Evolutionary conservation across 192 early-diverging fungal genomes (phyloP).

Genomic region (Borealophlyctis nickersoniae): DNA sequence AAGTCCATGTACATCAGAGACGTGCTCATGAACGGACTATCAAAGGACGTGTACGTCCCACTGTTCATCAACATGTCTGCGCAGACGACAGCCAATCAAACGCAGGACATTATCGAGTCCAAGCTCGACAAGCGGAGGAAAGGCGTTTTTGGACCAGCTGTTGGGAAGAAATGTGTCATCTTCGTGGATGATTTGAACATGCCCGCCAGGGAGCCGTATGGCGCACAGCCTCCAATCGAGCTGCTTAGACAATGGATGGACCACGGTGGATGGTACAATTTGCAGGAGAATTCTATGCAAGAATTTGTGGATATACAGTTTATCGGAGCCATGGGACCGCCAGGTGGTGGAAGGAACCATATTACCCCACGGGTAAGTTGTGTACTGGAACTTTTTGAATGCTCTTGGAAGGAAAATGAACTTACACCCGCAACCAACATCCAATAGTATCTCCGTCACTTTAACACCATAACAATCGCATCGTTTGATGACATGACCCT

Average conservation of each 20-base stretch:
- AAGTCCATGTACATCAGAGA: constrained; percentile 63
- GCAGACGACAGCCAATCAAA: constrained; percentile 59
- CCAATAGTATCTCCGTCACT: constrained; percentile 51
- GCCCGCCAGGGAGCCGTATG: constrained; percentile 56
- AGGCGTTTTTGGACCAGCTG: constrained; percentile 55
- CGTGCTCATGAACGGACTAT: constrained; percentile 46
- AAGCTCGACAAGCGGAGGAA: constrained; percentile 59
- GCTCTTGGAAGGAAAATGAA: background rate
- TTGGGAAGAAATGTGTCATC: constrained; percentile 53
- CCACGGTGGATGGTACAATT: constrained; percentile 61
- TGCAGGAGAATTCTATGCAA: constrained; percentile 46
- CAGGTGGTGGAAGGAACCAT: constrained; percentile 56
- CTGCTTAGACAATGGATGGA: constrained; percentile 63
- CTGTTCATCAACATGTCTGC: constrained; percentile 60
- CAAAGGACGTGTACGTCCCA: constrained; percentile 48
- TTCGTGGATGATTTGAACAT: constrained; percentile 66
- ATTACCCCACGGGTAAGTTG: constrained; percentile 45
- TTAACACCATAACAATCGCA: constrained; percentile 54
- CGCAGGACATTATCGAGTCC: constrained; percentile 60
- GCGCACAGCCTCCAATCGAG: constrained; percentile 64
- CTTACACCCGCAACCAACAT: background rate
- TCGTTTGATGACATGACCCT: constrained; percentile 55
- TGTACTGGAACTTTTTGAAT: background rate
- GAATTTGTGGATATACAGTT: constrained; percentile 61
- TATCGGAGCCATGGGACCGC: constrained; percentile 59